A percentile compares a stretch with the other conserved stretches of the same genome.
These are phyloP conservation scores for Elaeis oleifera DNA, from an alignment of 202 grass and related monocot species.

Conservation along the genomic window DNA sequence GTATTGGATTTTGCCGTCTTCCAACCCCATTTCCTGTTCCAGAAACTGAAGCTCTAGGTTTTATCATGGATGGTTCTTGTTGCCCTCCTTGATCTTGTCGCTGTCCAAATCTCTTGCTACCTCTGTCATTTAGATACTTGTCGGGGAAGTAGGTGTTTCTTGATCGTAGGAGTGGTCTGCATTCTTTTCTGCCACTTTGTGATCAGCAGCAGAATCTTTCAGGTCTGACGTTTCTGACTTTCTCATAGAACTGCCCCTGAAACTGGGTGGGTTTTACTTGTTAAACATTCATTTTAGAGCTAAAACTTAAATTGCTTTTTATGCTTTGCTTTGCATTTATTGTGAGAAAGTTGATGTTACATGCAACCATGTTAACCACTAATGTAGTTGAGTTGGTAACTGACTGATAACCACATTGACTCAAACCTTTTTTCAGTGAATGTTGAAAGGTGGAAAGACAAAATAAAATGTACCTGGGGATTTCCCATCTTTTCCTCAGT, in stretches of 20 bases:
- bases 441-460: no score
- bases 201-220: conserved; percentile 15
- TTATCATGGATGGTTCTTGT: conserved; percentile 23
- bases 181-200: conserved; percentile 30
- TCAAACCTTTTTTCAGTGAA: neutral
- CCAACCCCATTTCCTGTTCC: conserved; percentile 22
- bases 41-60: conserved; percentile 33
- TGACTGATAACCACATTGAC: neutral
- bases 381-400: neutral
- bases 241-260: conserved; percentile 46
- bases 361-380: neutral
- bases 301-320: neutral
- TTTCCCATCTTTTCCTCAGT: conserved; percentile 42
- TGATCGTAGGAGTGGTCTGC: conserved; percentile 33
- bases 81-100: conserved; percentile 31
- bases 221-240: conserved; percentile 18
- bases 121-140: conserved; percentile 37
- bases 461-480: conserved; percentile 8
- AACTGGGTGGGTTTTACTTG: conserved; percentile 8
- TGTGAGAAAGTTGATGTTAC: neutral
- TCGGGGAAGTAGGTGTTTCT: conserved; percentile 44
- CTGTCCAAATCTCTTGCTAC: conserved; percentile 50
- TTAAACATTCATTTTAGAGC: neutral
- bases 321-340: neutral
- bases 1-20: conserved; percentile 9